These are phyloP conservation scores for Trametes versicolor DNA, from an alignment of 1,284 basidiomycete genomes.

Conservation along the genomic window DNA sequence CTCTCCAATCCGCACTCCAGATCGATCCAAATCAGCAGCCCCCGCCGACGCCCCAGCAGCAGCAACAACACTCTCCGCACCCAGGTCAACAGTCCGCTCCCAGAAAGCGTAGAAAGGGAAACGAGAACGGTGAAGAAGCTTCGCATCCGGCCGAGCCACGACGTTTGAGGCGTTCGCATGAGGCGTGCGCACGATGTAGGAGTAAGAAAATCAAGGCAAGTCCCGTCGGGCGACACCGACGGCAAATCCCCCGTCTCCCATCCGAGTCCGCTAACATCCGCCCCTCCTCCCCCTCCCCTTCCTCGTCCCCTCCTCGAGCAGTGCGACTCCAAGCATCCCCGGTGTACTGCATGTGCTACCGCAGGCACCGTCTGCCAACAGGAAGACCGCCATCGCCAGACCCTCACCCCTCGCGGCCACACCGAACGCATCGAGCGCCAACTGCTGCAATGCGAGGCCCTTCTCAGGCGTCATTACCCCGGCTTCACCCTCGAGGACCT, in stretches of 20 bases:
- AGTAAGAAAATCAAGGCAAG: constrained; percentile 94
- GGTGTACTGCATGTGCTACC: constrained; percentile 82
- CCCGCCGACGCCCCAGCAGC: constrained; percentile 32
- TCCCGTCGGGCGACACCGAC: constrained; percentile 85
- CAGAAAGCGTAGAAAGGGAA: constrained; percentile 68
- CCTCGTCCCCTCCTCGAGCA: constrained; percentile 42
- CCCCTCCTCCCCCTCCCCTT: constrained; percentile 40
- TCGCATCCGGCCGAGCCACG: constrained; percentile 70
- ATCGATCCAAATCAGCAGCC: constrained; percentile 67
- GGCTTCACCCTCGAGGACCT: constrained; percentile 72
- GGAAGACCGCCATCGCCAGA: constrained; percentile 85
- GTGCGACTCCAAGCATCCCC: constrained; percentile 89
- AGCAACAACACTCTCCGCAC: constrained; percentile 52
- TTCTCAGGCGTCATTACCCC: constrained; percentile 76
- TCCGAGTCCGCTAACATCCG: constrained; percentile 36
- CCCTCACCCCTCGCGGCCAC: constrained; percentile 81
- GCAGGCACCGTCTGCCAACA: constrained; percentile 82
- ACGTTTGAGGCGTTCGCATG: constrained; percentile 84
- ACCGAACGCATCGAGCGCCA: constrained; percentile 82
- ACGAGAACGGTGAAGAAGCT: constrained; percentile 61
- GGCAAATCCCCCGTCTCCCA: constrained; percentile 72
- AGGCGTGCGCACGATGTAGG: constrained; percentile 88
- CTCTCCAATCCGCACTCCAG: constrained; percentile 68
- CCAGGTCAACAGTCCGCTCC: constrained; percentile 43
- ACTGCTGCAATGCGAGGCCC: constrained; percentile 75